These are phyloP conservation scores for Fusarium xylarioides DNA, from an alignment of 2,329 filamentous ascomycete genomes.

Conservation along the genomic window DNA sequence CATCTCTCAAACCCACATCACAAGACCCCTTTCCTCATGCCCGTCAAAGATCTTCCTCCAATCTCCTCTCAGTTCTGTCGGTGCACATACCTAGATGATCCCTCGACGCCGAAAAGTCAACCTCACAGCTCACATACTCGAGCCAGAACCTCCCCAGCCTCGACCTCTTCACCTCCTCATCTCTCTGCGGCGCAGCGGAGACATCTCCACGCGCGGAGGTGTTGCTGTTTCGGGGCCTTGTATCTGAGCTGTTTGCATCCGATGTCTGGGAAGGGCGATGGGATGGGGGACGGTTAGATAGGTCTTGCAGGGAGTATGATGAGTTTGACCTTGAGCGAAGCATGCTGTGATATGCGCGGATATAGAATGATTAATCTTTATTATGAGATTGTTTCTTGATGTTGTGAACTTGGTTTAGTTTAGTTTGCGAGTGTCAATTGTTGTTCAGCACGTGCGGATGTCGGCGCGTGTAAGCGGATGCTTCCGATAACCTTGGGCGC, in stretches of 20 bases:
- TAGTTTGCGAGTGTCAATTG: slow-evolving; percentile 4
- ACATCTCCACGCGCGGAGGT: slow-evolving; percentile 25
- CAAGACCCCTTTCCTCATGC: background rate
- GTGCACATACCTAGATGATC: slow-evolving; percentile 41
- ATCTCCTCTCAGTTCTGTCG: background rate
- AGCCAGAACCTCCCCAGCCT: slow-evolving; percentile 29
- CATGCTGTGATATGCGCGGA: slow-evolving; percentile 13
- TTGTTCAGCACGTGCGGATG: slow-evolving; percentile 20
- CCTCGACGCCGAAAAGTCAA: slow-evolving; percentile 34
- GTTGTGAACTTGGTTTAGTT: background rate
- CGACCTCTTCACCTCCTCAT: background rate
- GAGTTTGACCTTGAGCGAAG: slow-evolving; percentile 27
- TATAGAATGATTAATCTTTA: background rate
- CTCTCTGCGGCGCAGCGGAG: slow-evolving; percentile 37
- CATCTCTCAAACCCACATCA: background rate
- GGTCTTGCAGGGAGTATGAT: slow-evolving; percentile 37
- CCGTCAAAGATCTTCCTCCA: slow-evolving; percentile 19
- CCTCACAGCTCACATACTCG: slow-evolving; percentile 39
- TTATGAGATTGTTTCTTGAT: background rate
- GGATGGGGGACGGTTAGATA: background rate
- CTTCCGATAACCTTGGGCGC: slow-evolving; percentile 5
- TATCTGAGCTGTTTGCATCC: background rate
- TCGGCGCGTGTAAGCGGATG: slow-evolving; percentile 15
- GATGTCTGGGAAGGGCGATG: background rate
- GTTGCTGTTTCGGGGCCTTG: slow-evolving; percentile 13